Evolutionary conservation across 345 rosid genomes (phyloP), one percentile per base, ranked within the genome.

Genomic region (Xanthoceras sorbifolium): DNA sequence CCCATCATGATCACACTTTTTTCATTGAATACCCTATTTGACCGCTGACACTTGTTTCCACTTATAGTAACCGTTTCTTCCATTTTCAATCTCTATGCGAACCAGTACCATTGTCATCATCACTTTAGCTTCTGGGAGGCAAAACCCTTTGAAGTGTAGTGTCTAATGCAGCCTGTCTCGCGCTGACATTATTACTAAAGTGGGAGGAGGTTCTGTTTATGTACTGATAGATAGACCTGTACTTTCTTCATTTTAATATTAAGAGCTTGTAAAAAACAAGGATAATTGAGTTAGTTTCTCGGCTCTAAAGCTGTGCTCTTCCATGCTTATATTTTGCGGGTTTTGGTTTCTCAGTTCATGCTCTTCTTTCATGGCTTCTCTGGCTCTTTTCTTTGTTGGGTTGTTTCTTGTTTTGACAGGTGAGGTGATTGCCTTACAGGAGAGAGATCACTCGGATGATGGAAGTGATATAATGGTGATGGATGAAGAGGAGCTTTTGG

Each of bases 401-500:
- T 71, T 85, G 71, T 70, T 85, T 50, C 82, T 83, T 54, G 76
- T 81, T 80, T 73, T 85, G 54, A 75, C 48, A 36, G 79, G 72
- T 26, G 82, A 34, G 68, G 82, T 64, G 26, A 69, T 40, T 50
- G 78, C 78, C 71, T 1, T 72, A 28, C 40, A 64, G n/a, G n/a
- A n/a, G 63, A 48, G 76, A 70, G 62, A 42, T 6, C 36, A 48
- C 12, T 72, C 29, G 32, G 64, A 64, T 73, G 82, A 59, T 75
- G 79, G 67, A 12, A 50, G 4, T 52, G 67, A 76, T 42, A 42
- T 42, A 7, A 64, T 71, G 76, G 70, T 14, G 34, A 85, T 83
- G 86, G 79, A 85, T 7, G 74, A 73, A 63, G 78, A 79, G 23
- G 90, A 87, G 76, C 80, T 83, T 23, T 9, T 57, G 34, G 88